Percentiles rank a stretch among this genome's conserved stretches.
These are phyloP conservation scores for Leucocoprinus sp. DNA, from an alignment of 768 basidiomycete species.

Conservation along the genomic window DNA sequence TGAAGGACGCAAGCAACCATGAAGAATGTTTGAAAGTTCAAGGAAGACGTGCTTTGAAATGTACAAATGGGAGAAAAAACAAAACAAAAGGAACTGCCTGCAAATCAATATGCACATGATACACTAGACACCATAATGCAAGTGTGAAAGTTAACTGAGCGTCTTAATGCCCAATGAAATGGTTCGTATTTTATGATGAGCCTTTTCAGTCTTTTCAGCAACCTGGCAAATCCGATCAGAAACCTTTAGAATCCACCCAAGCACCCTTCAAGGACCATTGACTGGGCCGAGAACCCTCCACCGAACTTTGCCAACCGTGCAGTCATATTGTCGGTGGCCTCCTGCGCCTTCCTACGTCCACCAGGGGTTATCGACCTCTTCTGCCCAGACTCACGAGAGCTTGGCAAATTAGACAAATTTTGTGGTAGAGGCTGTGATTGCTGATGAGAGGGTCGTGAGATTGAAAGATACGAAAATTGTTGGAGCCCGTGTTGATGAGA, in stretches of 20 bases:
- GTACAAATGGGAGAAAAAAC: not conserved
- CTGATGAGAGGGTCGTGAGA: not conserved
- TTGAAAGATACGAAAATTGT: slow-evolving; percentile 8
- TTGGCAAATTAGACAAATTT: slow-evolving; percentile 8
- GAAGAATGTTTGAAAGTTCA: no score
- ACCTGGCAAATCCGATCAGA: not conserved
- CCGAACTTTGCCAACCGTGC: slow-evolving; percentile 12
- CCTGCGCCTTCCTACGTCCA: slow-evolving; percentile 3
- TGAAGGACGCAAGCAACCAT: no score
- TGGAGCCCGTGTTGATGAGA: slow-evolving; percentile 3
- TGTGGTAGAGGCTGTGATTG: slow-evolving; percentile 1
- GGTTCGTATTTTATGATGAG: no score
- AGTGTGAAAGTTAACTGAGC: not conserved
- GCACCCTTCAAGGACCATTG: slow-evolving; percentile 20
- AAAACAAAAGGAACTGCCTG: not conserved
- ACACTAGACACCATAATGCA: not conserved
- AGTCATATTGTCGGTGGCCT: slow-evolving; percentile 8
- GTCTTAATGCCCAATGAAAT: not conserved
- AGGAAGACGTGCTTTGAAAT: no score
- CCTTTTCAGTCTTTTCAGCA: no score
- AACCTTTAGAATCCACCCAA: slow-evolving; percentile 21
- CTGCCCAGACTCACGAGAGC: slow-evolving; percentile 2
- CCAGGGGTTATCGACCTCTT: slow-evolving; percentile 3
- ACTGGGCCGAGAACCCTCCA: slow-evolving; percentile 9
- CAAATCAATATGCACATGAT: not conserved